A percentile compares a stretch with the other conserved stretches of the same genome.
phyloP scores from a whole-genome alignment of 148 eudicot species.

The Arbutus unedo region DNA sequence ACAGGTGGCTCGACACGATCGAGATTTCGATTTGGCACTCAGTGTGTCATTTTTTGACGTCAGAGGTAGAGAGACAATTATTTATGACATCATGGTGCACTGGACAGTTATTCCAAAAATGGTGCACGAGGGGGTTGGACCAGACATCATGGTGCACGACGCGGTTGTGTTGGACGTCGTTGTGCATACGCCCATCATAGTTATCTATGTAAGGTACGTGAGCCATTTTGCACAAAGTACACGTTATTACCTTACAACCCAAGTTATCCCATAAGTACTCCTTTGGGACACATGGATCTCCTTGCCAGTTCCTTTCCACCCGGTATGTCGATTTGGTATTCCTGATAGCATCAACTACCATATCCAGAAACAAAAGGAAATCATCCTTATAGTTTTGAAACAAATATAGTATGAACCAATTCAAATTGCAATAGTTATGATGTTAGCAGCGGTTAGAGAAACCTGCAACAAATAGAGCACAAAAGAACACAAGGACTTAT shows the following conservation, averaged over 20 bases:
- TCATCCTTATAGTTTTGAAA: background rate
- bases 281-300: conserved; percentile 50
- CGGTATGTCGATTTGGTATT: conserved; percentile 29
- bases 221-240: too few relatives aligned
- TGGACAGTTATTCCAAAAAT: too few relatives aligned
- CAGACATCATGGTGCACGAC: too few relatives aligned
- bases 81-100: too few relatives aligned
- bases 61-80: too few relatives aligned
- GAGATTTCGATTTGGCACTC: too few relatives aligned
- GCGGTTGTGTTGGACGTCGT: too few relatives aligned
- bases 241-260: background rate
- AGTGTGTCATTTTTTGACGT: too few relatives aligned
- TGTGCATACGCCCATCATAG: too few relatives aligned
- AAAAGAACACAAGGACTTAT: background rate
- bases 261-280: background rate
- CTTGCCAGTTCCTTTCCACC: conserved; percentile 42
- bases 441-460: background rate
- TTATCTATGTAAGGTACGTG: too few relatives aligned
- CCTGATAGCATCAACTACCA: conserved; percentile 28
- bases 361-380: background rate
- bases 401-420: background rate
- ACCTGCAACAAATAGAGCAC: background rate
- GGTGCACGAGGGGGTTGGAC: too few relatives aligned
- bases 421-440: background rate
- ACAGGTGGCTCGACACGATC: too few relatives aligned